phyloP scores from a whole-genome alignment of 2,329 filamentous ascomycete species.

The Thielaviopsis euricoi region DNA sequence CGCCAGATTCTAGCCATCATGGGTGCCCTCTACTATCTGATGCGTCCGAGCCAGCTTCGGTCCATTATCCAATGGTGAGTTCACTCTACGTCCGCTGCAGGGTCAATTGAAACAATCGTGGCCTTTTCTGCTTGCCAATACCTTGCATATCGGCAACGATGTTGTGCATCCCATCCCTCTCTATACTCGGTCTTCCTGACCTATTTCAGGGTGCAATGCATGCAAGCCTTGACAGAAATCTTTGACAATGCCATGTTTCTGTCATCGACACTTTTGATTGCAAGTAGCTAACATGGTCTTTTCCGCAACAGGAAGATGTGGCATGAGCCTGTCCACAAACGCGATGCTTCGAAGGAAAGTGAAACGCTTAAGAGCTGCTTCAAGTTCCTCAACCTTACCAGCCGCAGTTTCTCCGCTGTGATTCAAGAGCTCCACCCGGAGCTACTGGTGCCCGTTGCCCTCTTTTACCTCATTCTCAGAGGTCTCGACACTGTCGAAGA shows the following conservation, averaged over 20 bases:
- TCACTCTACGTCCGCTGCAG: background rate
- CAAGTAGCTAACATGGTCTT: background rate
- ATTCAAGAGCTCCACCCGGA: conserved; percentile 94
- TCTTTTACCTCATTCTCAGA: conserved; percentile 88
- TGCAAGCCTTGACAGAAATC: too few relatives aligned
- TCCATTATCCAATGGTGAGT: conserved; percentile 76
- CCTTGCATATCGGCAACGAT: background rate
- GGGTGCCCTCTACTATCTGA: conserved; percentile 51
- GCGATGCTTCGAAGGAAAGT: conserved; percentile 60
- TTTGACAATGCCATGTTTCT: too few relatives aligned
- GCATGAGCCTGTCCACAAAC: conserved; percentile 84
- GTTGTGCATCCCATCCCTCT: conserved; percentile 1
- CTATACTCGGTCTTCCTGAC: too few relatives aligned
- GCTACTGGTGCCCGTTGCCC: conserved; percentile 68
- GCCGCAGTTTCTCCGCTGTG: conserved; percentile 81
- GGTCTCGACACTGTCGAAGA: conserved; percentile 97
- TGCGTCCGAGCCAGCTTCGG: conserved; percentile 64
- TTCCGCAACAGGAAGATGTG: conserved; percentile 63
- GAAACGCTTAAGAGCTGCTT: conserved; percentile 68
- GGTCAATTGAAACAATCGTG: too few relatives aligned
- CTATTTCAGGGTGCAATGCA: too few relatives aligned
- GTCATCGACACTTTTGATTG: too few relatives aligned
- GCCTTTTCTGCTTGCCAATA: background rate
- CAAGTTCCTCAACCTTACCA: conserved; percentile 69
- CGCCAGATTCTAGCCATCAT: conserved; percentile 25